Base-by-base conservation (phyloP, 2,329 filamentous ascomycete species). In the Penicillium oxalicum region DNA sequence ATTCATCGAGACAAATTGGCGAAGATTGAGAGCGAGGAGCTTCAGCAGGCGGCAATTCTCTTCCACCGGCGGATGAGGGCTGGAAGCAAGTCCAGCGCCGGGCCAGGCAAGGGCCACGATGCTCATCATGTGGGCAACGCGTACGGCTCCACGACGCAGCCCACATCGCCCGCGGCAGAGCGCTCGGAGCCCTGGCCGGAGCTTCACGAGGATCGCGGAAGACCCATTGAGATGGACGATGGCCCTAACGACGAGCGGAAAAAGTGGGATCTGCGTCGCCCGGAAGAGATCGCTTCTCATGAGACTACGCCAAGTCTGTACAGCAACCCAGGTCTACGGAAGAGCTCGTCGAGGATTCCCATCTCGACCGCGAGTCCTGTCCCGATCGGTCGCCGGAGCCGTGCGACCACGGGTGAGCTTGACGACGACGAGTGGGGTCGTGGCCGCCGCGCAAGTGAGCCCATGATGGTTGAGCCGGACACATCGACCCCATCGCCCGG, bases 271-370 rank as follows among this genome's bases (percentile, higher is more conserved):
- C 74, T 91, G 47, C 79, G 87, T 49, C 79, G 81, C 18, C 86
- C 87, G 2, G 87, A 91, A 58, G 90, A 95, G 64, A 86, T 88
- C 52, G 83, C 85, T 26, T 71, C 74, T 8, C 74, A 80, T 32
- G 50, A 64, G 57, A 57, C 64, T 47, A 56, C 66, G 8, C 62
- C 39, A 74, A 81, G 59, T 76, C 79, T 65, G 69, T 79, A 62
- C 72, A 58, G 68, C 71, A 62, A 79, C 70, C 70, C 79, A 59
- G 56, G 72, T 65, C 55, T 77, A 66, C 61, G 86, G 78, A 70
- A 80, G 75, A 73, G 80, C 71, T 73, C 79, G 3, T 95, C 91
- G 39, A 83, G 88, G 46, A 96, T 98, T 64, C 93, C 93, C 1
- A 78, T 97, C 34, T 83, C 89, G 28, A 91, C 88, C 60, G 74